Base-by-base conservation (phyloP, 768 basidiomycete genomes). In the Pleurotus salmoneostramineus region DNA sequence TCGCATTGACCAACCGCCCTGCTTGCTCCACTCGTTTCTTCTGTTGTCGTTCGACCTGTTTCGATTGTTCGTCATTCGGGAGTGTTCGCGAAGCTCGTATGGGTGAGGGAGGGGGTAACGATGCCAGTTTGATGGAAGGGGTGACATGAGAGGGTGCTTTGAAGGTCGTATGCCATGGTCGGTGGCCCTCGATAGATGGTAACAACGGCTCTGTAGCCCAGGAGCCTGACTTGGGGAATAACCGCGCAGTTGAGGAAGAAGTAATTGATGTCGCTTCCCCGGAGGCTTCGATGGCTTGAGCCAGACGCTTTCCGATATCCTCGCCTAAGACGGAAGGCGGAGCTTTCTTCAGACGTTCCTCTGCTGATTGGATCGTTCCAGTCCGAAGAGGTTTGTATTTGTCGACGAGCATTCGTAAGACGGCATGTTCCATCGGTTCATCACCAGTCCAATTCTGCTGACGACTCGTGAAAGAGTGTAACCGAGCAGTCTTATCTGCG, bases 381-480 rank as follows among this genome's bases (percentile, higher is more conserved):
- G 75, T 79, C n/a, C 89, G 79, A 35, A 93, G 70, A 1, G 92
- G 91, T 69, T 89, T 93, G 74, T 93, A 87, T 67, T 91, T 89
- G 74, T 94, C 92, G 35, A 93, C 79, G 4, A 94, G 78, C 90
- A 95, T 94, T 17, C 91, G 81, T 14, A 92, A 74, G 0, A 94
- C 85, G 0, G 85, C 80, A 71, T 90, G 85, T 55, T 83, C 74
- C 1, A 83, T 75, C 7, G 78, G 75, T 69, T 93, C 92, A 8
- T 93, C 89, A 0, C 90, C 90, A 1, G 81, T 82, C 92, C 90
- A 93, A 66, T 91, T 87, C 57, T 81, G 75, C 35, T 87, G 73
- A 62, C 81, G 76, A 49, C 71, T 73, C 61, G 80, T 75, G 50
- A 76, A 62, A 60, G 70, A 52, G 69, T 62, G 31, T 66, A 49